A percentile compares a stretch with the other conserved stretches of the same genome.
Evolutionary conservation across 257 asterid species (phyloP).

Genomic region (Solanum paucissectum): DNA sequence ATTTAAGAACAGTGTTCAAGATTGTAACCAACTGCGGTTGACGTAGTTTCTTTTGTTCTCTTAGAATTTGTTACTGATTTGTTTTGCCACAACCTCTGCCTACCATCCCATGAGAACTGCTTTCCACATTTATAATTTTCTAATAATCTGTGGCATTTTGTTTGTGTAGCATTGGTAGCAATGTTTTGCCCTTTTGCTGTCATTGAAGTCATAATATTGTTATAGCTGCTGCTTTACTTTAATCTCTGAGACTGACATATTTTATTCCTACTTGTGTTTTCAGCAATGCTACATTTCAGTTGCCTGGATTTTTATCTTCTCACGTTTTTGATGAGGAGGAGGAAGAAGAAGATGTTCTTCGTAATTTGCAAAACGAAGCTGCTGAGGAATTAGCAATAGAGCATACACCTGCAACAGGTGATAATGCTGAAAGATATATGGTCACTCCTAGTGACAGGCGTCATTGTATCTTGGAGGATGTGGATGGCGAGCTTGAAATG

Average conservation of each 20-base stretch:
- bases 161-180: background rate
- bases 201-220: background rate
- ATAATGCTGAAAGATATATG: slow-evolving; percentile 31
- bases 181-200: background rate
- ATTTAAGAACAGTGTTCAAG: background rate
- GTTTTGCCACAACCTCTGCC: background rate
- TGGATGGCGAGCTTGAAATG: slow-evolving; percentile 98
- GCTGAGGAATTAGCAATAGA: slow-evolving; percentile 33
- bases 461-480: slow-evolving; percentile 81
- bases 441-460: slow-evolving; percentile 74
- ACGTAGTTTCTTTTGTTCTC: background rate
- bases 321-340: slow-evolving; percentile 34
- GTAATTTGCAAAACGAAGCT: slow-evolving; percentile 25
- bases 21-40: background rate
- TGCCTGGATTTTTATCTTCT: slow-evolving; percentile 31
- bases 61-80: background rate
- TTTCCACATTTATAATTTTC: background rate
- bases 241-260: background rate
- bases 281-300: slow-evolving; percentile 42
- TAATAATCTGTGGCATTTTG: background rate
- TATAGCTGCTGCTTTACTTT: background rate
- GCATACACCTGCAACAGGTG: slow-evolving; percentile 36
- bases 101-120: background rate
- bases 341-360: slow-evolving; percentile 57
- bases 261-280: background rate